Base-by-base conservation (phyloP, 192 early-diverging fungal species). In the Phycomyces blakesleeanus region DNA sequence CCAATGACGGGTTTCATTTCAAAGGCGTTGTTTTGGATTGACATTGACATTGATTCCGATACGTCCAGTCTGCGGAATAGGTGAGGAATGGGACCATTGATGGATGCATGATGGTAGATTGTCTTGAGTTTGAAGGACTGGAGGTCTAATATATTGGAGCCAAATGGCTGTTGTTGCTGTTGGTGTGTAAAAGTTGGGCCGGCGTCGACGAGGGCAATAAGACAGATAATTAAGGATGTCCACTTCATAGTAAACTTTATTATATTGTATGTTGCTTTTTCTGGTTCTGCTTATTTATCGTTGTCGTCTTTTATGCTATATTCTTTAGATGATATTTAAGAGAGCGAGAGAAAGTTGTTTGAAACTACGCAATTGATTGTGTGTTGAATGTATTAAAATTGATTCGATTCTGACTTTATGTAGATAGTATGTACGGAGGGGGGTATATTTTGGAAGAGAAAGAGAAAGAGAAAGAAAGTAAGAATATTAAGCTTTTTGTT, bases 101-200 rank as follows among this genome's bases (percentile, higher is more conserved):
- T 55, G 4, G 68, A 67, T 12, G 61, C 59, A 47, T 64, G 74
- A 40, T 76, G 74, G 18, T 71, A 76, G 37, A 76, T 64, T 12
- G 55, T 55, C 53, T 59, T 75, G 18, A 75, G 60, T 41, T 5
- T 10, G 29, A 37, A 29, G 8, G 6, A 27, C 29, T 55, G 27
- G 27, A n/a, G 27, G 26, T 9, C 24, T 34, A 55, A n/a, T n/a
- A 29, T 5, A 29, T 24, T 1, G 0, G 3, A 27, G 27, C 25
- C 27, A 9, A 55, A 34, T 47, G 44, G 44, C 11, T 47, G 44
- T 47, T 47, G 44, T 12, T 47, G 44, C 11, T 3, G 2, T 12
- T 3, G 44, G 15, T 41, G 40, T 41, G n/a, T n/a, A n/a, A n/a
- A n/a, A n/a, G 29, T 34, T 34, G 29, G n/a, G n/a, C n/a, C 29